phyloP scores from a whole-genome alignment of 345 rosid genomes.

The Melastoma malabathricum region DNA sequence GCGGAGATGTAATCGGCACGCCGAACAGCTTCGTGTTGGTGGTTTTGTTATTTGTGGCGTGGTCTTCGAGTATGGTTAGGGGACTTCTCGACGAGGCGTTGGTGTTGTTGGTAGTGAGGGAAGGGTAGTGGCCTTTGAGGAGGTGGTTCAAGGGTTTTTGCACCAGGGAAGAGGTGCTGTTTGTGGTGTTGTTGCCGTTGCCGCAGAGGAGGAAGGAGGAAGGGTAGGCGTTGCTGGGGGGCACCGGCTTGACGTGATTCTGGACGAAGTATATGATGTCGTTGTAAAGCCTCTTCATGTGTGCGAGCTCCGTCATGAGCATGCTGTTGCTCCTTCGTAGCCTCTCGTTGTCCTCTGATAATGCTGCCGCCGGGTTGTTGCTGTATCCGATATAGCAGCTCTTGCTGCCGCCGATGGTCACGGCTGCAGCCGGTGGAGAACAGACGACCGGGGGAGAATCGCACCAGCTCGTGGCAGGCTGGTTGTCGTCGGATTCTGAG shows the following conservation, averaged over 20 bases:
- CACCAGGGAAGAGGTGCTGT: conserved; percentile 8
- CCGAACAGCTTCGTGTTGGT: conserved; percentile 66
- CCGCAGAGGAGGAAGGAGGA: conserved; percentile 24
- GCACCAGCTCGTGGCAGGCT: background rate
- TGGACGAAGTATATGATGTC: conserved; percentile 34
- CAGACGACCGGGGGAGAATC: conserved; percentile 11
- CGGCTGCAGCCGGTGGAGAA: conserved; percentile 8
- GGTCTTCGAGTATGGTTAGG: conserved; percentile 25
- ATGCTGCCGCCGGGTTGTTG: conserved; percentile 15
- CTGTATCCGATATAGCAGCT: too few species aligned
- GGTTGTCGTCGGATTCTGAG: conserved; percentile 8
- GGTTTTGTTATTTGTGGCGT: conserved; percentile 10
- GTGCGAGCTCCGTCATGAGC: conserved; percentile 36
- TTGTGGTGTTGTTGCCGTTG: background rate
- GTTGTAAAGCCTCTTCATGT: conserved; percentile 78
- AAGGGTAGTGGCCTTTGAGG: conserved; percentile 7
- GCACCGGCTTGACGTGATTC: conserved; percentile 33
- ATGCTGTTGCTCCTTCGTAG: conserved; percentile 26
- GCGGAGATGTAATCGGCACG: conserved; percentile 26
- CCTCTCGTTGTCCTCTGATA: conserved; percentile 33
- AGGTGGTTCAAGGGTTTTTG: conserved; percentile 37
- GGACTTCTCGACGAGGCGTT: conserved; percentile 24
- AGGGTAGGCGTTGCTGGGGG: conserved; percentile 51
- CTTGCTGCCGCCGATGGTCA: background rate
- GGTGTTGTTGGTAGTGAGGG: conserved; percentile 4